These are phyloP conservation scores for Paracoccidioides lutzii DNA, from an alignment of 2,329 filamentous ascomycete genomes.

Conservation along the genomic window DNA sequence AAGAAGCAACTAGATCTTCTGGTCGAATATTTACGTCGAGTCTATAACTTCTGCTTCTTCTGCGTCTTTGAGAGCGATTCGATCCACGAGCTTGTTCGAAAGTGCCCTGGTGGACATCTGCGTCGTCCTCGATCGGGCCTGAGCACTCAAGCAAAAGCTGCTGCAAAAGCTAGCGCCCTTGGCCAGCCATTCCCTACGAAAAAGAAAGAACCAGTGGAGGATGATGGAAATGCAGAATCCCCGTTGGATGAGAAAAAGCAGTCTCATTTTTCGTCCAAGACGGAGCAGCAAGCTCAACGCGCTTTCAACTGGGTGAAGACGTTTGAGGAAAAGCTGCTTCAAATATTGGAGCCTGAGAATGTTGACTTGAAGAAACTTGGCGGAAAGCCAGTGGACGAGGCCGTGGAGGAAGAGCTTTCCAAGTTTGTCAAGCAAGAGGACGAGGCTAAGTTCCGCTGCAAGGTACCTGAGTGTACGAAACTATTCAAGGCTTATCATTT, in stretches of 20 bases:
- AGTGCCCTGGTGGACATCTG: constrained; percentile 94
- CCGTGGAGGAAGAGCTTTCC: constrained; percentile 67
- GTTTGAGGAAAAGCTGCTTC: constrained; percentile 90
- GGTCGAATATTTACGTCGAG: constrained; percentile 89
- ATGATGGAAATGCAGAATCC: constrained; percentile 49
- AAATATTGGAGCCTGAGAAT: constrained; percentile 80
- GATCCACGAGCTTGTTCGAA: constrained; percentile 85
- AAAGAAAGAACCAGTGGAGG: constrained; percentile 54
- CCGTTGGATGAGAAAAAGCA: constrained; percentile 62
- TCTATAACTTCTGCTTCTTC: constrained; percentile 99
- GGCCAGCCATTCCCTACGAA: constrained; percentile 76
- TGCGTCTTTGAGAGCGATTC: constrained; percentile 98
- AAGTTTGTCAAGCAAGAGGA: constrained; percentile 96
- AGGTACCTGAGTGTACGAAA: constrained; percentile 89
- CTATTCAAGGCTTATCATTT: constrained; percentile 95
- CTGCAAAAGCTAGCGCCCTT: constrained; percentile 69
- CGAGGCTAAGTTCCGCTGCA: constrained; percentile 92
- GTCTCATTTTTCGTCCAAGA: constrained; percentile 56
- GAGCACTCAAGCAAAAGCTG: constrained; percentile 67
- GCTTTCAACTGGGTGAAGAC: constrained; percentile 99
- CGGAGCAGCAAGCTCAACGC: constrained; percentile 80
- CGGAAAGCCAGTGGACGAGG: constrained; percentile 74
- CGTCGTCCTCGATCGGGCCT: constrained; percentile 79
- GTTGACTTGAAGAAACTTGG: constrained; percentile 84
- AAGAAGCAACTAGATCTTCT: constrained; percentile 95